Evolutionary conservation across 495 filamentous ascomycete genomes (phyloP).

Genomic region (Penicillium egyptiacum): DNA sequence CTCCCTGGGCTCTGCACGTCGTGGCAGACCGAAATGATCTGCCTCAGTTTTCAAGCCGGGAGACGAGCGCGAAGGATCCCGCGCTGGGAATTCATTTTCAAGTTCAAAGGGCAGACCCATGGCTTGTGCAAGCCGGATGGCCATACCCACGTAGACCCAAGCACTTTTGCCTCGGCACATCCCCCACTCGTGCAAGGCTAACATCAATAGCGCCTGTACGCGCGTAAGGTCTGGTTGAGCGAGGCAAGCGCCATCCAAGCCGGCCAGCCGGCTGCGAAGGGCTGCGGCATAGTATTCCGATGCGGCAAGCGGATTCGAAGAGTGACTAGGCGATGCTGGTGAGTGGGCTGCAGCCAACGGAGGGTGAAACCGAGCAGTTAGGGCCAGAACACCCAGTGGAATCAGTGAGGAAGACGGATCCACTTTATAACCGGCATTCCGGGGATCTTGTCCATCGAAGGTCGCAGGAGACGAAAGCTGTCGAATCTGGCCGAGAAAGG

Average conservation of each 20-base stretch:
- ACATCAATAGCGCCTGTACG: constrained; percentile 77
- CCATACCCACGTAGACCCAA: constrained; percentile 76
- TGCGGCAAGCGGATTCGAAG: constrained; percentile 62
- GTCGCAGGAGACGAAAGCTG: constrained; percentile 40
- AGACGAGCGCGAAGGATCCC: constrained; percentile 44
- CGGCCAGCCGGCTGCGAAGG: constrained; percentile 63
- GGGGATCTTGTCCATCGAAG: constrained; percentile 30
- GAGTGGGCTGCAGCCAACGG: constrained; percentile 66
- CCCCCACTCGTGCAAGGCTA: constrained; percentile 83
- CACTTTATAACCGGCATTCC: constrained; percentile 31
- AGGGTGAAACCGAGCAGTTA: constrained; percentile 77
- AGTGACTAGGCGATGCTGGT: constrained; percentile 42
- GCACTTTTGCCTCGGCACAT: constrained; percentile 73
- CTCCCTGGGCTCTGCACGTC: constrained; percentile 37
- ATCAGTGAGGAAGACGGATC: constrained; percentile 62
- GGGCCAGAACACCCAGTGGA: constrained; percentile 71
- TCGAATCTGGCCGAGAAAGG: constrained; percentile 61
- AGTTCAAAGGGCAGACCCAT: constrained; percentile 68
- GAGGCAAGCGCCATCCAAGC: constrained; percentile 52
- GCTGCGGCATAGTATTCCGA: constrained; percentile 79
- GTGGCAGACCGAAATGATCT: constrained; percentile 43
- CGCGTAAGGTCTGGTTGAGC: constrained; percentile 62
- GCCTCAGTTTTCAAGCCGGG: constrained; percentile 43
- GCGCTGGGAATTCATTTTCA: constrained; percentile 44
- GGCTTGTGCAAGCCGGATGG: constrained; percentile 71